Evolutionary conservation across 2,329 filamentous ascomycete species (phyloP).

Genomic region (Fusarium dlaminii): DNA sequence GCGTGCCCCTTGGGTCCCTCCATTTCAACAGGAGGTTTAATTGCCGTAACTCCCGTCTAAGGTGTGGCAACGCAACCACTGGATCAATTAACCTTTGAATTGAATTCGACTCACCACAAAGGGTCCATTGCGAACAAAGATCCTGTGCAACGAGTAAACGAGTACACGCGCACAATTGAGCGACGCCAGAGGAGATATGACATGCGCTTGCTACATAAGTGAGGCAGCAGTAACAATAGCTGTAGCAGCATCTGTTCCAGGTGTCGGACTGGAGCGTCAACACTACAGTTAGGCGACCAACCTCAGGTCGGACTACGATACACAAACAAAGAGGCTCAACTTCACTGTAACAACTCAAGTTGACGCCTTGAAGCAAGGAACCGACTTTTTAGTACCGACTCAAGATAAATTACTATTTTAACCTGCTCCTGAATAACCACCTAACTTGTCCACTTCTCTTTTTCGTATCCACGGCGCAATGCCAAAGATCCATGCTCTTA

Average conservation of each 20-base stretch:
- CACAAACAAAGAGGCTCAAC: slow-evolving; percentile 13
- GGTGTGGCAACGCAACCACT: background rate
- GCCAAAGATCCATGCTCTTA: slow-evolving; percentile 33
- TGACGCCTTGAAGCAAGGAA: slow-evolving; percentile 13
- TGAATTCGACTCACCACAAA: slow-evolving; percentile 1
- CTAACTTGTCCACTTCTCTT: slow-evolving; percentile 5
- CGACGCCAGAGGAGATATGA: background rate
- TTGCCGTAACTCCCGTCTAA: slow-evolving; percentile 20
- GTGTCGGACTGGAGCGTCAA: background rate
- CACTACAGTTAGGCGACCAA: background rate
- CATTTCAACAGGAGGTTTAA: slow-evolving; percentile 13
- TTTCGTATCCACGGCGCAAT: slow-evolving; percentile 31
- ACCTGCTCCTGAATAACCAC: slow-evolving; percentile 4
- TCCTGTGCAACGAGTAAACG: background rate
- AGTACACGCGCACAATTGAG: background rate
- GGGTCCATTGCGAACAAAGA: background rate
- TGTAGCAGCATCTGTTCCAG: background rate
- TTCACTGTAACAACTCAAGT: slow-evolving; percentile 13
- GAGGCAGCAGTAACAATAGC: background rate
- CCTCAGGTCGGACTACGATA: background rate
- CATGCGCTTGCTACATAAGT: background rate
- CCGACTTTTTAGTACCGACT: background rate
- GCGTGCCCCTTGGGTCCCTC: slow-evolving; percentile 32
- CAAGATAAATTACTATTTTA: background rate
- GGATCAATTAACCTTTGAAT: background rate